phyloP scores from a whole-genome alignment of 495 filamentous ascomycete species.

The Penicillium goetzii region DNA sequence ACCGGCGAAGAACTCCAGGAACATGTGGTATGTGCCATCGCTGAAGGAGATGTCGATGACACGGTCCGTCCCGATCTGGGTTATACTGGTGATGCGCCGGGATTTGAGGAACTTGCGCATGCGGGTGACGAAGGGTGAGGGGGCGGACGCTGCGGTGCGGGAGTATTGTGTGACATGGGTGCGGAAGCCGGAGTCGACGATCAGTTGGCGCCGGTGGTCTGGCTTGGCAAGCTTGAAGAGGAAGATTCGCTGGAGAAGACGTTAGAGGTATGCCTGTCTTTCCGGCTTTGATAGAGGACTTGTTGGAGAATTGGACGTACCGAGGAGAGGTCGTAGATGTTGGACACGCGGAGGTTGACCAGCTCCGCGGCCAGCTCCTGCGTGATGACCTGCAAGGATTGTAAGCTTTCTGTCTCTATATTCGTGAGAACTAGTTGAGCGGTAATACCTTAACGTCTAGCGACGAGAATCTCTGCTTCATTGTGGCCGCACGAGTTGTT shows the following conservation, averaged over 20 bases:
- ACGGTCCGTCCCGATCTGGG: slow-evolving; percentile 89
- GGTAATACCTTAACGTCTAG: slow-evolving; percentile 77
- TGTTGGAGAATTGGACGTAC: slow-evolving; percentile 39
- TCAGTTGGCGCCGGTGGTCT: slow-evolving; percentile 78
- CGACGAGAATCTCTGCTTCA: slow-evolving; percentile 98
- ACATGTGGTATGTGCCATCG: slow-evolving; percentile 84
- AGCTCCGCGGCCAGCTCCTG: slow-evolving; percentile 83
- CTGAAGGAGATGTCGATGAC: slow-evolving; percentile 92
- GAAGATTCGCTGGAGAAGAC: slow-evolving; percentile 73
- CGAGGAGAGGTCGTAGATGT: slow-evolving; percentile 94
- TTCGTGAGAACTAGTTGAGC: background rate
- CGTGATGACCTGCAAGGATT: slow-evolving; percentile 71
- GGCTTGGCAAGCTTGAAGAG: slow-evolving; percentile 91
- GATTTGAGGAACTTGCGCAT: slow-evolving; percentile 88
- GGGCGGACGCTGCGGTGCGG: slow-evolving; percentile 78
- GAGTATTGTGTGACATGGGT: slow-evolving; percentile 91
- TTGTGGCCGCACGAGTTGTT: slow-evolving; percentile 47
- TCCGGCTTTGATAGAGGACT: background rate
- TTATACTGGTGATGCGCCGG: slow-evolving; percentile 75
- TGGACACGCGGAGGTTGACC: slow-evolving; percentile 77
- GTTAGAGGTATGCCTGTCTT: background rate
- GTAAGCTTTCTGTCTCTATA: slow-evolving; percentile 7
- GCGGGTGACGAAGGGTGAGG: slow-evolving; percentile 79
- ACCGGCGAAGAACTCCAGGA: slow-evolving; percentile 94
- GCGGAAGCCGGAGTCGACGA: slow-evolving; percentile 95